These are phyloP conservation scores for Mycena leptocephala DNA, from an alignment of 768 basidiomycete species.

Conservation along the genomic window DNA sequence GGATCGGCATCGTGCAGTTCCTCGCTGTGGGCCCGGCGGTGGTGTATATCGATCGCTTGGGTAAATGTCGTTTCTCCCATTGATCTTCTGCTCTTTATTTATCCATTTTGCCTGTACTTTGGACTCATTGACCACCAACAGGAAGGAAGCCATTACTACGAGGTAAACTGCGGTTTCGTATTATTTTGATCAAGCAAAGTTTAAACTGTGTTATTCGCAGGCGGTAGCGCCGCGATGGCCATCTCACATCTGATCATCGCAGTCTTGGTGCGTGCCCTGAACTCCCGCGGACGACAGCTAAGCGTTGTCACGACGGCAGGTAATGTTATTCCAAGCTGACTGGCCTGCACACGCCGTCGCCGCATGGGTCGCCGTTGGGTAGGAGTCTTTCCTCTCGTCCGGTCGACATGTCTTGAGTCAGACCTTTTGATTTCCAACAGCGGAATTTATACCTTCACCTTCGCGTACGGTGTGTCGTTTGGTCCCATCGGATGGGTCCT, in stretches of 20 bases:
- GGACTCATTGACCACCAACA: constrained; percentile 34
- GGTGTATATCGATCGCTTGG: constrained; percentile 76
- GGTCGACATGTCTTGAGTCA: neutral
- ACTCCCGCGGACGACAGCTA: neutral
- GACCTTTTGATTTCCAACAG: constrained; percentile 48
- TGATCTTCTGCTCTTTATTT: too few relatives aligned
- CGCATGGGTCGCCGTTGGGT: constrained; percentile 83
- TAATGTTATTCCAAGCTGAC: constrained; percentile 64
- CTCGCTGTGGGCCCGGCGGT: constrained; percentile 85
- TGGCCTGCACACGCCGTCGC: constrained; percentile 74
- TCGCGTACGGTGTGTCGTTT: constrained; percentile 83
- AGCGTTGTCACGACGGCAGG: constrained; percentile 47
- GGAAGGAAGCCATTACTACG: constrained; percentile 79
- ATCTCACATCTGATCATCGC: constrained; percentile 78
- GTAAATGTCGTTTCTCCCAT: constrained; percentile 51
- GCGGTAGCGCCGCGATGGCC: constrained; percentile 78
- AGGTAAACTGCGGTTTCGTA: constrained; percentile 42
- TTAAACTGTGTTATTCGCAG: constrained; percentile 32
- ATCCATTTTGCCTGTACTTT: neutral
- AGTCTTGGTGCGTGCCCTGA: constrained; percentile 62
- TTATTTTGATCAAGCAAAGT: neutral
- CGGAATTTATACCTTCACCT: constrained; percentile 82
- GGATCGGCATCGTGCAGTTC: constrained; percentile 86
- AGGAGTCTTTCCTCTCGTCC: constrained; percentile 39
- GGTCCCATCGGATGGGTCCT: constrained; percentile 91